Conservation (phyloP, 2,329 filamentous ascomycete genomes). For the Penicillium polonicum region DNA sequence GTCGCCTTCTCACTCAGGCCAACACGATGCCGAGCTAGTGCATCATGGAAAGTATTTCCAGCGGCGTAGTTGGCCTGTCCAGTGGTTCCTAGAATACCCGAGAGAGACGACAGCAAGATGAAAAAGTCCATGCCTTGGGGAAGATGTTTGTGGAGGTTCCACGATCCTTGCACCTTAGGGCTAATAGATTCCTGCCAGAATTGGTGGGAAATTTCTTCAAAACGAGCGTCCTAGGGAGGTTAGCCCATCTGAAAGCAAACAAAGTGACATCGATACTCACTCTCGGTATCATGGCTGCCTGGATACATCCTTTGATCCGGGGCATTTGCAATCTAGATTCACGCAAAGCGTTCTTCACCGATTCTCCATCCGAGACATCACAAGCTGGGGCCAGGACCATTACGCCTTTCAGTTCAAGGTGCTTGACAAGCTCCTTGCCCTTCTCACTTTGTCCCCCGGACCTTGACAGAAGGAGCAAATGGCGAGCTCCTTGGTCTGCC, state of each 20-base stretch:
- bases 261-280: neutral
- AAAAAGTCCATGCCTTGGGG: slow-evolving; percentile 43
- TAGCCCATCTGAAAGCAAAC: neutral
- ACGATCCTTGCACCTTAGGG: slow-evolving; percentile 29
- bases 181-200: slow-evolving; percentile 29
- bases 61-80: slow-evolving; percentile 48
- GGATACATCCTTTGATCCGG: slow-evolving; percentile 30
- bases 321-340: slow-evolving; percentile 16
- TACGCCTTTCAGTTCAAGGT: neutral
- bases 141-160: slow-evolving; percentile 23
- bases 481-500: slow-evolving; percentile 33
- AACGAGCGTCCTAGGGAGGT: slow-evolving; percentile 19
- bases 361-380: slow-evolving; percentile 27
- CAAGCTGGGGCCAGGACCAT: slow-evolving; percentile 19
- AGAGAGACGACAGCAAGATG: slow-evolving; percentile 42
- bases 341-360: slow-evolving; percentile 21
- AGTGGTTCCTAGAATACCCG: slow-evolving; percentile 46
- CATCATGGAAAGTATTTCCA: slow-evolving; percentile 41
- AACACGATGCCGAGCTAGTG: slow-evolving; percentile 32
- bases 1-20: slow-evolving; percentile 18
- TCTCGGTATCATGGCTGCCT: slow-evolving; percentile 26
- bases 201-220: slow-evolving; percentile 34
- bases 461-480: slow-evolving; percentile 32
- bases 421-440: neutral
- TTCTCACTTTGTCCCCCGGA: neutral